These are phyloP conservation scores for Fusarium cicatricum DNA, from an alignment of 2,329 filamentous ascomycete genomes.

Conservation along the genomic window DNA sequence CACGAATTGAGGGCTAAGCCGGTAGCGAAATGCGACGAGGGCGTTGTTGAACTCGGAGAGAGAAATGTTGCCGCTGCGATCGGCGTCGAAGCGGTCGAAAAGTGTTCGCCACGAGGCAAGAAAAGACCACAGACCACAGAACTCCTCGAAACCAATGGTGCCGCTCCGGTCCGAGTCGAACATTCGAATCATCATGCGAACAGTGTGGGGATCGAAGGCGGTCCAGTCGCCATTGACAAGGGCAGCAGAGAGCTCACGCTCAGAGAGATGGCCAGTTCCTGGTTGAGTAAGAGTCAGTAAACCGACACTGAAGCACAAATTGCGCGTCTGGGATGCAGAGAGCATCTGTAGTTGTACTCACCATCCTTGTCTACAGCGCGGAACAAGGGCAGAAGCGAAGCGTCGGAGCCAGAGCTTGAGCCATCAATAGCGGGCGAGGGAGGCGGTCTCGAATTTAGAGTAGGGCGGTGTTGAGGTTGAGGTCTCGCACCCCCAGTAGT, in stretches of 20 bases:
- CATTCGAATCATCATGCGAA: slow-evolving; percentile 99
- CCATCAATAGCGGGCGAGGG: slow-evolving; percentile 67
- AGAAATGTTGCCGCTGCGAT: slow-evolving; percentile 86
- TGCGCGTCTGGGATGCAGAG: background rate
- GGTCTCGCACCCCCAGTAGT: slow-evolving; percentile 53
- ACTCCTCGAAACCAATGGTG: slow-evolving; percentile 93
- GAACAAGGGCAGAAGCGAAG: slow-evolving; percentile 82
- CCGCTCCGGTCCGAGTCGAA: slow-evolving; percentile 93
- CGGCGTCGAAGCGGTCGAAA: slow-evolving; percentile 94
- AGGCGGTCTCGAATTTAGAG: slow-evolving; percentile 69
- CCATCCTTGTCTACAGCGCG: slow-evolving; percentile 88
- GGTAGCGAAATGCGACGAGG: slow-evolving; percentile 91
- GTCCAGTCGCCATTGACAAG: slow-evolving; percentile 97
- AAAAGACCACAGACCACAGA: slow-evolving; percentile 96
- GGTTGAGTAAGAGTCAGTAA: slow-evolving; percentile 22
- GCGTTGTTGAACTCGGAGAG: slow-evolving; percentile 89
- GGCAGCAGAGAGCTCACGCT: slow-evolving; percentile 85
- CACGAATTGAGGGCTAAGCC: slow-evolving; percentile 84
- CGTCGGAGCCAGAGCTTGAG: slow-evolving; percentile 54
- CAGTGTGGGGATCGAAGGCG: slow-evolving; percentile 90
- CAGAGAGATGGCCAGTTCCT: slow-evolving; percentile 83
- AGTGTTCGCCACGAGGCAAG: slow-evolving; percentile 91
- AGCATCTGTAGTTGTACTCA: slow-evolving; percentile 49
- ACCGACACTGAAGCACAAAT: background rate
- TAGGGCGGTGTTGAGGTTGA: slow-evolving; percentile 58